Evolutionary conservation across 2,329 filamentous ascomycete genomes (phyloP).

Genomic region (Magnaporthales sp.): DNA sequence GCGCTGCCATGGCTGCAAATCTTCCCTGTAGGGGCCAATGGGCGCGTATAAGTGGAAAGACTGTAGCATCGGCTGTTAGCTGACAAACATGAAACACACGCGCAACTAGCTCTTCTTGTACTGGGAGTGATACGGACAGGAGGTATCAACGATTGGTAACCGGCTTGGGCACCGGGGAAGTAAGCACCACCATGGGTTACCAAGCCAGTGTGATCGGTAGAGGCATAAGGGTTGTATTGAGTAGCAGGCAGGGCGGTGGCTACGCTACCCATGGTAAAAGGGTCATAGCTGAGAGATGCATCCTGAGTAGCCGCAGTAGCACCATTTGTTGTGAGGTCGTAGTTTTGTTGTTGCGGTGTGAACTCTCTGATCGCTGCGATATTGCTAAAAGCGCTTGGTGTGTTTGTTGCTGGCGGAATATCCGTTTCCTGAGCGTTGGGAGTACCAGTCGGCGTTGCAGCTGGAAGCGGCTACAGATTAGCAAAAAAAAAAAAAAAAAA

Average conservation of each 20-base stretch:
- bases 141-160: slow-evolving; percentile 45
- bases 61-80: neutral
- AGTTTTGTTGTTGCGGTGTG: slow-evolving; percentile 41
- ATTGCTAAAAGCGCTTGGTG: slow-evolving; percentile 32
- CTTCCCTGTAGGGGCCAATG: slow-evolving; percentile 72
- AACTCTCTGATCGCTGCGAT: slow-evolving; percentile 51
- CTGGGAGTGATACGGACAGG: slow-evolving; percentile 39
- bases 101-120: neutral
- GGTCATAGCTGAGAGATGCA: slow-evolving; percentile 39
- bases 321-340: slow-evolving; percentile 44
- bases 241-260: slow-evolving; percentile 37
- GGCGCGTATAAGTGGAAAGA: slow-evolving; percentile 88
- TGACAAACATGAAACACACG: neutral
- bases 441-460: slow-evolving; percentile 25
- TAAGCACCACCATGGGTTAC: slow-evolving; percentile 51
- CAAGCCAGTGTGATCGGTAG: slow-evolving; percentile 55
- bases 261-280: slow-evolving; percentile 53
- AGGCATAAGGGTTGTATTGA: slow-evolving; percentile 65
- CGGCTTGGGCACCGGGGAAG: slow-evolving; percentile 47
- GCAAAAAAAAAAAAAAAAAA: slow-evolving; percentile 10
- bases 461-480: slow-evolving; percentile 17
- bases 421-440: slow-evolving; percentile 33
- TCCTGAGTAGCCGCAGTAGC: slow-evolving; percentile 36
- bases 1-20: slow-evolving; percentile 76
- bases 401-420: neutral